These are phyloP conservation scores for Raphanus sativus DNA, from an alignment of 345 rosid species.

Conservation along the genomic window DNA sequence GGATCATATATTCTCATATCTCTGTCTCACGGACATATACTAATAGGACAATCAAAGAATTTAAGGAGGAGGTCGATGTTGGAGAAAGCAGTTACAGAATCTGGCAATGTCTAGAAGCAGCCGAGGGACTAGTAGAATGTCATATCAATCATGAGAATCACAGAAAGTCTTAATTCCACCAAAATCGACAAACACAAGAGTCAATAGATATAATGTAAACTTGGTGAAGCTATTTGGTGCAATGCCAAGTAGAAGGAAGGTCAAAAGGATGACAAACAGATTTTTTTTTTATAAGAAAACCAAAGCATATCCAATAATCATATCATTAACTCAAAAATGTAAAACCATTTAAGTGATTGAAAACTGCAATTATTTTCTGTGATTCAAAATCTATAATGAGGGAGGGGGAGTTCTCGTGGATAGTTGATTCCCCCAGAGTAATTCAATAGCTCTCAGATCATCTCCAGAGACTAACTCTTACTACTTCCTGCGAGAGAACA, in stretches of 20 bases:
- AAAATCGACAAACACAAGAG: neutral
- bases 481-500: conserved; percentile 64
- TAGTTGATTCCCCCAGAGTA: conserved; percentile 16
- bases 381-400: conserved; percentile 5
- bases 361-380: neutral
- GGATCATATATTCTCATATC: neutral
- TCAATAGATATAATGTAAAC: neutral
- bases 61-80: neutral
- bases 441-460: conserved; percentile 6
- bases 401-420: neutral
- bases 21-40: neutral
- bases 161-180: neutral
- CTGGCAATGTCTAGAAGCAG: neutral
- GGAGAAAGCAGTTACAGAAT: neutral
- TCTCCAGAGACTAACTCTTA: conserved; percentile 43
- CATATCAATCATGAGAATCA: neutral
- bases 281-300: conserved; percentile 4
- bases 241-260: neutral
- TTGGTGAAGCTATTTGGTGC: neutral
- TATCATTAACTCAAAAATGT: conserved; percentile 10
- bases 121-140: neutral
- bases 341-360: neutral
- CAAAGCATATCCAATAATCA: conserved; percentile 24
- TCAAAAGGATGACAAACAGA: neutral
- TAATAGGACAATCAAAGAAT: neutral